Evolutionary conservation across 2,329 filamentous ascomycete species (phyloP).

Genomic region (Escovopsis sp.): DNA sequence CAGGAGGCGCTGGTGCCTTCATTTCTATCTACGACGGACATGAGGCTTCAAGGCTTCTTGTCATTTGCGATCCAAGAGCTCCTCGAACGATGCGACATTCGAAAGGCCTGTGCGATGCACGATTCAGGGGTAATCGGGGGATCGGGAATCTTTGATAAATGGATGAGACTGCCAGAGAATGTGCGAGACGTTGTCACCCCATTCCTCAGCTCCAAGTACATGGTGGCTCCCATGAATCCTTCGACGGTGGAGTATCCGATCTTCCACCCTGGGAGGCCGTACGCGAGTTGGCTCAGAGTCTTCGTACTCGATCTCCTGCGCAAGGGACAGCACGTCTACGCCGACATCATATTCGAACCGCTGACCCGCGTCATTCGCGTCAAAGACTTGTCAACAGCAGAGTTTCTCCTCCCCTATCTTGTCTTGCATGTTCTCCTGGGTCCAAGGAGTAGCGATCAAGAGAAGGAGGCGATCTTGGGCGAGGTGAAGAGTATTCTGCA

Average conservation of each 20-base stretch:
- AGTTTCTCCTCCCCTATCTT: constrained; percentile 79
- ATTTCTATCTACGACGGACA: constrained; percentile 81
- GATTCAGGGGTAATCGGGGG: constrained; percentile 29
- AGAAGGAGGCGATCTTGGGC: constrained; percentile 49
- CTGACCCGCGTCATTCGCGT: constrained; percentile 70
- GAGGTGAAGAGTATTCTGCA: constrained; percentile 67
- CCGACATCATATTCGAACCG: constrained; percentile 64
- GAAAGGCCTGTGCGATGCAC: constrained; percentile 33
- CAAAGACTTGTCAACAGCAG: constrained; percentile 73
- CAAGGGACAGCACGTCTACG: constrained; percentile 59
- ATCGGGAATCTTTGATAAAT: constrained; percentile 54
- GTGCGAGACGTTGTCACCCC: constrained; percentile 74
- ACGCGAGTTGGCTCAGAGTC: constrained; percentile 67
- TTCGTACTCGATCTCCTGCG: constrained; percentile 74
- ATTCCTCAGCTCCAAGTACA: constrained; percentile 74
- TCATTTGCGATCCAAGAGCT: constrained; percentile 93
- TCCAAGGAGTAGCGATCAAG: constrained; percentile 41
- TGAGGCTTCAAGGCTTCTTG: constrained; percentile 75
- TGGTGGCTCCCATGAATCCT: constrained; percentile 47
- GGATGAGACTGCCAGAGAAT: constrained; percentile 61
- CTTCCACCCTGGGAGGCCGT: constrained; percentile 52
- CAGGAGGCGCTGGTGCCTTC: constrained; percentile 81
- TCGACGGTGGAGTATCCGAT: constrained; percentile 58
- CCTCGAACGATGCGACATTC: constrained; percentile 63
- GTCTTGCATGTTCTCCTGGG: constrained; percentile 72